Evolutionary conservation across 2,329 filamentous ascomycete genomes (phyloP), one percentile per base, ranked within the genome.

Genomic region (Endocalyx cinctus): DNA sequence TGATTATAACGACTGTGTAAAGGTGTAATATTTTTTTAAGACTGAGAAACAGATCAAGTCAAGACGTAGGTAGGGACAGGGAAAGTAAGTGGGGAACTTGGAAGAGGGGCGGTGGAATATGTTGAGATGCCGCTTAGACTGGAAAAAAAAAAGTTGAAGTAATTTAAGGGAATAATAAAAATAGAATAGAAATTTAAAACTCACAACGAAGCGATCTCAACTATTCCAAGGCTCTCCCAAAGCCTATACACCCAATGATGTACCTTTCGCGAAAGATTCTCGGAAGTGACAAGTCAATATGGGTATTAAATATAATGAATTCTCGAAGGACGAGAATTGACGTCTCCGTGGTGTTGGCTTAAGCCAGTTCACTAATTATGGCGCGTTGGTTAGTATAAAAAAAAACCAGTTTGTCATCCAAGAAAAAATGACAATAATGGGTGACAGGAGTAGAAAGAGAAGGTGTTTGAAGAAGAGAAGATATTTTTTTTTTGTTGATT

Each of bases 71-170:
- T 46, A 41, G 43, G 40, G 40, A 46, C 40, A 43, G 39, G 42
- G 42, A 8, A n/a, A n/a, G 20, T 41, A 48, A 45, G 50, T 50
- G 50, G 50, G n/a, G n/a, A n/a, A n/a, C n/a, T n/a, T n/a, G 50
- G 50, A 53, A 53, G 50, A 53, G 50, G 47, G 50, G 42, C 28
- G 35, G 44, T 43, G 48, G 47, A 50, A 46, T 48, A 42, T 47
- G 42, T n/a, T n/a, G n/a, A n/a, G n/a, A n/a, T n/a, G n/a, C n/a
- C n/a, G n/a, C n/a, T n/a, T n/a, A n/a, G n/a, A n/a, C n/a, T n/a
- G n/a, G n/a, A n/a, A n/a, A n/a, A n/a, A n/a, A n/a, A n/a, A n/a
- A 38, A 42, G 46, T 23, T 31, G 33, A 16, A 28, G 29, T 18
- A 29, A 23, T 8, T 29, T 8, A 23, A n/a, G n/a, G 20, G 20